Percentiles rank a stretch among this genome's conserved stretches.
Conservation (phyloP, 208 protist species). For the Crithidia expoeki region DNA sequence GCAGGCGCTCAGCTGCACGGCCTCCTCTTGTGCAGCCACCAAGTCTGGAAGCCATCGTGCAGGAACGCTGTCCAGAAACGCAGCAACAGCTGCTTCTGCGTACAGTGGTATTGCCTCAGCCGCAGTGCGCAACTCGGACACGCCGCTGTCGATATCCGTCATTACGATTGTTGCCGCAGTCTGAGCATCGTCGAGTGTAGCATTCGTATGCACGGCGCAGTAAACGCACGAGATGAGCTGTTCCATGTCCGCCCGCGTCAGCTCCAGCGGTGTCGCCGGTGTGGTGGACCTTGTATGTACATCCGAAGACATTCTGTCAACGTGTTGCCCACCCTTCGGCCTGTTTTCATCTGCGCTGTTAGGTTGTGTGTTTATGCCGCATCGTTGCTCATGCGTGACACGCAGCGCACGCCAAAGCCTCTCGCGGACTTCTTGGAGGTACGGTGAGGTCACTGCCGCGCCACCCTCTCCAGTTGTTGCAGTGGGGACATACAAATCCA, state of each 20-base stretch:
- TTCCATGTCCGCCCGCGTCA: conserved; percentile 59
- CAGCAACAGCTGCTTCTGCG: conserved; percentile 40
- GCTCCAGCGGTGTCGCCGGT: conserved; percentile 17
- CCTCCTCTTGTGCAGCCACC: conserved; percentile 20
- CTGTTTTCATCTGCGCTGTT: conserved; percentile 21
- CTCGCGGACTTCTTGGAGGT: conserved; percentile 56
- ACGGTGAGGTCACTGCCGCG: conserved; percentile 20
- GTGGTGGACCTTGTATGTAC: conserved; percentile 23
- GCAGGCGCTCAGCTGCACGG: conserved; percentile 4
- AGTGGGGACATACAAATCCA: neutral
- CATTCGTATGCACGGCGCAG: conserved; percentile 69
- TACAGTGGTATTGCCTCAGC: conserved; percentile 29
- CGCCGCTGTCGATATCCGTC: conserved; percentile 3
- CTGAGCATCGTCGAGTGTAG: conserved; percentile 15
- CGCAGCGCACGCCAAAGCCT: conserved; percentile 75
- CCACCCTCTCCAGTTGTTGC: neutral
- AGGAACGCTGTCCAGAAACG: conserved; percentile 53
- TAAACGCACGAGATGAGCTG: conserved; percentile 66
- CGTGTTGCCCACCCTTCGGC: neutral
- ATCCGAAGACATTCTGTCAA: conserved; percentile 10
- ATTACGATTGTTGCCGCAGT: conserved; percentile 7
- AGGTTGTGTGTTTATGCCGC: neutral
- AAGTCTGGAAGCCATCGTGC: conserved; percentile 53
- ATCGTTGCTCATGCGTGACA: conserved; percentile 30
- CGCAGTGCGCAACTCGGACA: neutral